Percentiles rank a stretch among this genome's conserved stretches.
phyloP scores from a whole-genome alignment of 1,284 basidiomycete genomes.

The Athelia psychrophila region DNA sequence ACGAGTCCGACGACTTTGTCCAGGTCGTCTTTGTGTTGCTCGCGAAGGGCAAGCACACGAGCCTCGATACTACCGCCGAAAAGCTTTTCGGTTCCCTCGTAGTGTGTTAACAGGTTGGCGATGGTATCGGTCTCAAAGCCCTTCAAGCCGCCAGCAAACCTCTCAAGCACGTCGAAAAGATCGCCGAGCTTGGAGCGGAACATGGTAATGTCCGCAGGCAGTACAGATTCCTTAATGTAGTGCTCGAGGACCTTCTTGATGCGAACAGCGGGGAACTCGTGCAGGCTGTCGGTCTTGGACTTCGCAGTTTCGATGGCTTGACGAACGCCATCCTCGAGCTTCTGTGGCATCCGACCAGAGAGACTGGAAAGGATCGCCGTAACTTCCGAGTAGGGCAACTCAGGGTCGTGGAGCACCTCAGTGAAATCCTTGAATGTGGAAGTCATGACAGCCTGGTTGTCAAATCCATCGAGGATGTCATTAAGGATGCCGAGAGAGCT shows the following conservation, averaged over 20 bases:
- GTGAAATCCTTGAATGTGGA: slow-evolving; percentile 83
- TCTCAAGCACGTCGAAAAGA: slow-evolving; percentile 78
- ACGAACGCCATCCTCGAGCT: slow-evolving; percentile 88
- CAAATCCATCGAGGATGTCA: slow-evolving; percentile 94
- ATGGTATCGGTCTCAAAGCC: slow-evolving; percentile 83
- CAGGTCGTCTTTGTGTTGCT: slow-evolving; percentile 90
- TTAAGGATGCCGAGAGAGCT: slow-evolving; percentile 80
- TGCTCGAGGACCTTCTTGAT: slow-evolving; percentile 85
- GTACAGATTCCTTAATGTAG: slow-evolving; percentile 81
- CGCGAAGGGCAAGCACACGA: slow-evolving; percentile 86
- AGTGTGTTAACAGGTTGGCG: slow-evolving; percentile 70
- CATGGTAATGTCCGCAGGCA: slow-evolving; percentile 75
- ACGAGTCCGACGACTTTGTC: slow-evolving; percentile 88
- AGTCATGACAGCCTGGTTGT: slow-evolving; percentile 88
- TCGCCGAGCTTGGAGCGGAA: slow-evolving; percentile 73
- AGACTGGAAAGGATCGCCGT: slow-evolving; percentile 85
- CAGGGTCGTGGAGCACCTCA: slow-evolving; percentile 74
- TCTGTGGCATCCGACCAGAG: slow-evolving; percentile 90
- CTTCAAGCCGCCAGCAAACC: slow-evolving; percentile 83
- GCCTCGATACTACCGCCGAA: slow-evolving; percentile 95
- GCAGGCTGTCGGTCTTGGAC: slow-evolving; percentile 53
- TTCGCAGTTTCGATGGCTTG: slow-evolving; percentile 76
- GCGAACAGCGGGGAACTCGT: slow-evolving; percentile 85
- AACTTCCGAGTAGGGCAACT: slow-evolving; percentile 89
- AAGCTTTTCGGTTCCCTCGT: slow-evolving; percentile 85